These are phyloP conservation scores for Poa annua DNA, from an alignment of 176 grass and related monocot genomes.

Conservation along the genomic window DNA sequence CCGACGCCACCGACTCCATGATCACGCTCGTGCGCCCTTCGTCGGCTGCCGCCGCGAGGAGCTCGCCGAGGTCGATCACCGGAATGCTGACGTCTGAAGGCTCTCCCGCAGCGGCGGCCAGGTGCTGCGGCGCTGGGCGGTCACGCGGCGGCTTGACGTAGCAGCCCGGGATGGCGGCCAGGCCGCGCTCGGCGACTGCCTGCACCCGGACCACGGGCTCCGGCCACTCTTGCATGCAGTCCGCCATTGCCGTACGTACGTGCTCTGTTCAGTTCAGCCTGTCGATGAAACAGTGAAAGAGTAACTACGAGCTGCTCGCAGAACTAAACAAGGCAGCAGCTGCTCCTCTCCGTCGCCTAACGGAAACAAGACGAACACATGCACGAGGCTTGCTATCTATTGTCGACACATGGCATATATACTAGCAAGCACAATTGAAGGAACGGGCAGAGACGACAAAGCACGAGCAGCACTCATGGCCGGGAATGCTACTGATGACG, in stretches of 20 bases:
- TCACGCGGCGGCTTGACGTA: constrained; percentile 80
- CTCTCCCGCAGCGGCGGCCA: not conserved
- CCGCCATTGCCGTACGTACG: constrained; percentile 36
- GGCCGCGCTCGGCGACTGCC: constrained; percentile 71
- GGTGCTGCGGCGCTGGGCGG: constrained; percentile 40
- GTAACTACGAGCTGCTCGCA: not conserved
- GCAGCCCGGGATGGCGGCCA: constrained; percentile 55
- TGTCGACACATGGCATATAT: not conserved
- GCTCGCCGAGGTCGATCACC: constrained; percentile 61
- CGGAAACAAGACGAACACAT: not conserved
- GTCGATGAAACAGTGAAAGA: constrained; percentile 26
- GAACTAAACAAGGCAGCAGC: not conserved
- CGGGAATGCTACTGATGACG: not conserved
- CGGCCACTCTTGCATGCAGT: constrained; percentile 72
- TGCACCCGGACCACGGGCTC: constrained; percentile 80
- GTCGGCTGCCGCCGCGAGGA: constrained; percentile 3
- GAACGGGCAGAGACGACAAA: constrained; percentile 25
- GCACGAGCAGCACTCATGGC: constrained; percentile 1
- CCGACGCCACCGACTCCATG: constrained; percentile 51
- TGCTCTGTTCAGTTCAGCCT: not conserved
- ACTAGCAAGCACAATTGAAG: not conserved
- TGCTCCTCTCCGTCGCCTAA: not conserved
- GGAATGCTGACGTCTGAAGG: constrained; percentile 52
- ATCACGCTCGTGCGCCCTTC: constrained; percentile 1
- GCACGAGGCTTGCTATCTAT: not conserved